phyloP scores from a whole-genome alignment of 495 filamentous ascomycete species.

The Terfezia claveryi region DNA sequence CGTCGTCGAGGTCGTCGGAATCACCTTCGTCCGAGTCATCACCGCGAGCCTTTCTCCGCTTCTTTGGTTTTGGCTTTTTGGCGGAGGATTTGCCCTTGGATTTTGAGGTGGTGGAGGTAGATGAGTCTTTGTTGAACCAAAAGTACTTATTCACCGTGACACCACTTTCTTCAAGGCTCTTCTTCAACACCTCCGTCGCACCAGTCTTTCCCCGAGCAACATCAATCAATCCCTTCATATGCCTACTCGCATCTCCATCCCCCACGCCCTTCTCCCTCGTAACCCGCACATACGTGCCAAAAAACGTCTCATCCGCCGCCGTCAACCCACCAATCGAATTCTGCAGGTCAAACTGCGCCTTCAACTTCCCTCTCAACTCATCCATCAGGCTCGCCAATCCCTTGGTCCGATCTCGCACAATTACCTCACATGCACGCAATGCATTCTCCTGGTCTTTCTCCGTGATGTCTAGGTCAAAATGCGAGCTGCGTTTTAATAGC shows the following conservation, averaged over 20 bases:
- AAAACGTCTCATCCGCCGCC: constrained; percentile 6
- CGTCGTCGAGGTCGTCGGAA: neutral
- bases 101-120: neutral
- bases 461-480: constrained; percentile 20
- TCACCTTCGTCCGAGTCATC: neutral
- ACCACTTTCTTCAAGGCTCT: neutral
- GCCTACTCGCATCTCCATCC: neutral
- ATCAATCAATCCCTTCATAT: constrained; percentile 4
- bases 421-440: constrained; percentile 19
- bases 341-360: constrained; percentile 1
- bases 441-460: constrained; percentile 19
- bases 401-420: constrained; percentile 17
- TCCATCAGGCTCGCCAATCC: constrained; percentile 19
- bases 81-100: neutral
- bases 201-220: neutral
- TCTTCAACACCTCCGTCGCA: neutral
- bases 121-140: neutral
- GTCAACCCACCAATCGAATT: neutral
- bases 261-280: neutral
- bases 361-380: constrained; percentile 19
- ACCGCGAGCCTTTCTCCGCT: neutral
- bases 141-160: neutral
- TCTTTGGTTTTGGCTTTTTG: neutral
- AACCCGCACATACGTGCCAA: neutral
- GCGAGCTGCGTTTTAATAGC: constrained; percentile 27